These are phyloP conservation scores for Starmerella vaccinii DNA, from an alignment of 805 yeast genomes.

Conservation along the genomic window DNA sequence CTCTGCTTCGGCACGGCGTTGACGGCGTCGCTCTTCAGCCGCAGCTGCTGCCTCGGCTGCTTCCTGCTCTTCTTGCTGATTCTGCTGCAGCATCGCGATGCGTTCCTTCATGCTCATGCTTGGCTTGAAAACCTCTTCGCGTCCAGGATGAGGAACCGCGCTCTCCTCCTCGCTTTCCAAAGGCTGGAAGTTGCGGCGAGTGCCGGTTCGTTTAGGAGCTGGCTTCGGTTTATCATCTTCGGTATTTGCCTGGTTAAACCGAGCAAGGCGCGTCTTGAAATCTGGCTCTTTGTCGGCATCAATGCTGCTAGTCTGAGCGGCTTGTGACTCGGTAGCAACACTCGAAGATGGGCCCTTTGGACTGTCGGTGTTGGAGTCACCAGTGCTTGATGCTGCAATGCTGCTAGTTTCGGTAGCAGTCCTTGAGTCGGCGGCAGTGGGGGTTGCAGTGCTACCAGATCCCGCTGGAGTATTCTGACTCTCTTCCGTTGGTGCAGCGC, in stretches of 20 bases:
- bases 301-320: no score
- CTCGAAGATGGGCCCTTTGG: neutral
- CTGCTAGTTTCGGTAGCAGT: no score
- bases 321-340: no score
- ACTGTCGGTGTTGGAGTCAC: neutral
- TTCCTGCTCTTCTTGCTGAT: slow-evolving; percentile 65
- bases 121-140: slow-evolving; percentile 46
- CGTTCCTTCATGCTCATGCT: slow-evolving; percentile 77
- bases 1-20: slow-evolving; percentile 32
- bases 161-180: slow-evolving; percentile 16
- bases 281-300: slow-evolving; percentile 22
- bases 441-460: no score
- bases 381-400: no score
- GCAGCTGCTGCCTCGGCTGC: slow-evolving; percentile 36
- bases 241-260: slow-evolving; percentile 37
- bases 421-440: no score
- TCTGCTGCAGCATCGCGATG: slow-evolving; percentile 73
- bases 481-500: no score
- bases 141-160: slow-evolving; percentile 20
- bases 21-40: slow-evolving; percentile 36
- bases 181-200: slow-evolving; percentile 11
- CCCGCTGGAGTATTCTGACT: no score
- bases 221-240: slow-evolving; percentile 22
- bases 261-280: slow-evolving; percentile 41
- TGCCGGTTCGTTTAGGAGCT: slow-evolving; percentile 15